Conservation (phyloP, 1,284 basidiomycete genomes). For the Cutaneotrichosporon sp. region DNA sequence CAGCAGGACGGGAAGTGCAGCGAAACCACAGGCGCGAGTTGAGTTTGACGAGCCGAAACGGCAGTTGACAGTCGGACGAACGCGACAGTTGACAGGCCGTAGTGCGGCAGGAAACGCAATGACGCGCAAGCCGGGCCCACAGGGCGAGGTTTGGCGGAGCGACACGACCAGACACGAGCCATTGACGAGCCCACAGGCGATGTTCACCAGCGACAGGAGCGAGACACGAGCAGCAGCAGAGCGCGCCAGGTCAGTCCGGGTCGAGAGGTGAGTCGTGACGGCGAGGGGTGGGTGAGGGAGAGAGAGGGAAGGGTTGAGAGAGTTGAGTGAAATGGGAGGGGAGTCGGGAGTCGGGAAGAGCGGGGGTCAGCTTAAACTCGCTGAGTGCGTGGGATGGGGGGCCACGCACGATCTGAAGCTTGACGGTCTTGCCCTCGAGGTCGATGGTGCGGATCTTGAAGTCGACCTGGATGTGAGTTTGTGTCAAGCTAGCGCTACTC, state of each 20-base stretch:
- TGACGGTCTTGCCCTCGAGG: constrained; percentile 98
- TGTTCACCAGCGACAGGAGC: constrained; percentile 1
- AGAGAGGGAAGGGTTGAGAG: constrained; percentile 1
- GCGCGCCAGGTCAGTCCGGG: constrained; percentile 22
- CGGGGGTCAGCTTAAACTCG: constrained; percentile 30
- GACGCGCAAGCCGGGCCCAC: constrained; percentile 16
- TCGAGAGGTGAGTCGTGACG: constrained; percentile 10
- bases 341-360: constrained; percentile 17
- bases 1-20: not conserved
- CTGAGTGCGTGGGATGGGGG: constrained; percentile 33
- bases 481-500: constrained; percentile 22
- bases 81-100: constrained; percentile 10
- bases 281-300: not conserved
- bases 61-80: constrained; percentile 12
- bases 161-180: constrained; percentile 11
- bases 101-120: constrained; percentile 5
- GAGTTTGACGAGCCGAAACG: constrained; percentile 2
- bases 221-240: constrained; percentile 5
- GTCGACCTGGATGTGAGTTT: constrained; percentile 62
- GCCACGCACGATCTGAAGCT: constrained; percentile 90
- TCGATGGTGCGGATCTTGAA: constrained; percentile 99
- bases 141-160: constrained; percentile 15
- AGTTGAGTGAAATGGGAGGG: constrained; percentile 6
- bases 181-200: constrained; percentile 6
- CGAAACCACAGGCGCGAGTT: not conserved